Evolutionary conservation across 768 basidiomycete species (phyloP).

Genomic region (Amanita brunnescens): DNA sequence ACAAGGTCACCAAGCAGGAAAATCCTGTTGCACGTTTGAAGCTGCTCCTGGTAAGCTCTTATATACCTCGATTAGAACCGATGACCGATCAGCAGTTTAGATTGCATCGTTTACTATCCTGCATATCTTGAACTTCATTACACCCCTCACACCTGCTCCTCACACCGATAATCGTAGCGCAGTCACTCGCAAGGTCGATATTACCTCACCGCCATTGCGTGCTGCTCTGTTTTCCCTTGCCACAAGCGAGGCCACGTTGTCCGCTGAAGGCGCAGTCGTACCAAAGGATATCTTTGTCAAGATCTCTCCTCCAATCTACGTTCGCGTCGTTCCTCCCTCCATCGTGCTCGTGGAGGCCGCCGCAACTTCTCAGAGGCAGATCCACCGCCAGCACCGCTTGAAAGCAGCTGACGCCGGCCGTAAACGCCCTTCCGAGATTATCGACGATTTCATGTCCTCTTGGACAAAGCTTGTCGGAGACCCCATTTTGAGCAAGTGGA

Average conservation of each 20-base stretch:
- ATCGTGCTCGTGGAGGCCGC: conserved; percentile 7
- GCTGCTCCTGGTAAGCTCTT: conserved; percentile 62
- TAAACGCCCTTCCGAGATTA: conserved; percentile 35
- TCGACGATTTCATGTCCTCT: conserved; percentile 82
- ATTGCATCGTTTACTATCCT: conserved; percentile 87
- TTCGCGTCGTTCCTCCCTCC: conserved; percentile 35
- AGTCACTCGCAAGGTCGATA: conserved; percentile 54
- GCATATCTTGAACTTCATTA: conserved; percentile 88
- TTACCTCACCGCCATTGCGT: conserved; percentile 51
- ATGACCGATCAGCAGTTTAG: conserved; percentile 21
- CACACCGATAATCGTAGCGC: conserved; percentile 23
- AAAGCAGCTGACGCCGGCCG: conserved; percentile 10
- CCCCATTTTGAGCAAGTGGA: conserved; percentile 91
- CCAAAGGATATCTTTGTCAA: conserved; percentile 43
- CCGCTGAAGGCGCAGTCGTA: conserved; percentile 5
- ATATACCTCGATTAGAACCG: neutral
- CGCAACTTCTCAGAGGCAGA: conserved; percentile 11
- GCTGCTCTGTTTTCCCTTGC: conserved; percentile 52
- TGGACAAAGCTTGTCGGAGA: conserved; percentile 93
- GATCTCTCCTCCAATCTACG: conserved; percentile 49
- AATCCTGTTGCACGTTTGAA: conserved; percentile 86
- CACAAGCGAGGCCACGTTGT: conserved; percentile 19
- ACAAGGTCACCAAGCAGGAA: conserved; percentile 40
- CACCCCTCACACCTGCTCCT: conserved; percentile 68
- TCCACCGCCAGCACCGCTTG: neutral